Conservation (phyloP, 2,329 filamentous ascomycete species). For the Colletotrichum sp. region DNA sequence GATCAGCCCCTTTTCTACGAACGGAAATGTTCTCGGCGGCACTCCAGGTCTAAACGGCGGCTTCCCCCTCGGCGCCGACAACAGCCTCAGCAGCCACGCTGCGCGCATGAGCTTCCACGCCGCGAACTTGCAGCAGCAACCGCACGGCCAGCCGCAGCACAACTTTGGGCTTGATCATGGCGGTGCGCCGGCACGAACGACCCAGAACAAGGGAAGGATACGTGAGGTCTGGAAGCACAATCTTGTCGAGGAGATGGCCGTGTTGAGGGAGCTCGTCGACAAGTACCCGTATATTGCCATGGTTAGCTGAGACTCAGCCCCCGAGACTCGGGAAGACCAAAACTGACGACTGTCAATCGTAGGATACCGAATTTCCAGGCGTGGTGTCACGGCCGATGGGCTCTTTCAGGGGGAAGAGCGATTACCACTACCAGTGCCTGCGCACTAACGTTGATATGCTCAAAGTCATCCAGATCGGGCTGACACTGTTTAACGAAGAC, state of each 20-base stretch:
- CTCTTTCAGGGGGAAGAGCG: conserved; percentile 90
- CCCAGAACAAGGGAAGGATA: conserved; percentile 82
- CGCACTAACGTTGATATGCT: conserved; percentile 97
- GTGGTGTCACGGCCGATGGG: conserved; percentile 96
- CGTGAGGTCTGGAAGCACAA: conserved; percentile 96
- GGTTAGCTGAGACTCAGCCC: conserved; percentile 62
- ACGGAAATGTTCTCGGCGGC: conserved; percentile 61
- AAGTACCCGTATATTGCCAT: conserved; percentile 97
- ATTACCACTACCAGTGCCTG: conserved; percentile 98
- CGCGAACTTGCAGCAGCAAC: conserved; percentile 61
- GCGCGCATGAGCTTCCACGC: conserved; percentile 89
- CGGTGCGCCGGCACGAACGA: conserved; percentile 47
- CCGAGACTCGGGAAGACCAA: background rate
- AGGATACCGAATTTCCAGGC: conserved; percentile 99
- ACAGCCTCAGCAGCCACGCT: conserved; percentile 84
- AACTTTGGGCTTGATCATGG: conserved; percentile 20
- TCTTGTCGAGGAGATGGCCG: conserved; percentile 86
- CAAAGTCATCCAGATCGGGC: conserved; percentile 95
- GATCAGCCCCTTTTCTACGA: conserved; percentile 71
- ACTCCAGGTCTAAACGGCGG: conserved; percentile 62
- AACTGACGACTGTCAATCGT: conserved; percentile 19
- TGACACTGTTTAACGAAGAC: conserved; percentile 90
- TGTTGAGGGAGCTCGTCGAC: conserved; percentile 82
- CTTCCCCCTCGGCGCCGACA: conserved; percentile 64
- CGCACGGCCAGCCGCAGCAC: conserved; percentile 49